These are phyloP conservation scores for Buxus sempervirens DNA, from an alignment of 164 flowering plant species.

Conservation along the genomic window DNA sequence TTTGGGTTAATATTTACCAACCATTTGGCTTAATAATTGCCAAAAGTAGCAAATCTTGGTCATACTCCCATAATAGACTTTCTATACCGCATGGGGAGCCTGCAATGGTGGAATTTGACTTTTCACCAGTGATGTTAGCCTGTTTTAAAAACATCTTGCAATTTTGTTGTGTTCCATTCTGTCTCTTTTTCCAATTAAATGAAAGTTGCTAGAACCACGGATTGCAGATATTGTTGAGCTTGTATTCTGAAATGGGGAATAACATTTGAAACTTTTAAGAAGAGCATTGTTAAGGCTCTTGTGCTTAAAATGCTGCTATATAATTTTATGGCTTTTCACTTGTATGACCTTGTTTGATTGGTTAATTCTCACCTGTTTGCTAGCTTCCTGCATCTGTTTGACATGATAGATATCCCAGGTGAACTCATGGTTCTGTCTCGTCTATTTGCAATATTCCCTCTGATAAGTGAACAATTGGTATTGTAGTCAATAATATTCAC, in stretches of 20 bases:
- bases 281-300: neutral
- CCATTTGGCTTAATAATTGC: neutral
- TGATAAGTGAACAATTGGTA: too few species aligned
- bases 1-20: neutral
- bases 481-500: too few species aligned
- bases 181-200: neutral
- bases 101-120: slow-evolving; percentile 9
- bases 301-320: too few species aligned
- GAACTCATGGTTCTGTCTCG: too few species aligned
- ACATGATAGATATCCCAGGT: too few species aligned
- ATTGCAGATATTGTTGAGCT: neutral
- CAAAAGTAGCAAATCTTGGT: neutral
- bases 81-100: neutral
- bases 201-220: neutral
- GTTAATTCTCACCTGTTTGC: too few species aligned
- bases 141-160: neutral
- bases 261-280: neutral
- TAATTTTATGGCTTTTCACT: too few species aligned
- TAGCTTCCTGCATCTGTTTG: too few species aligned
- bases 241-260: neutral
- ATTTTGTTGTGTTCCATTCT: neutral
- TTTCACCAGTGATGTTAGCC: neutral
- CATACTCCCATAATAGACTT: slow-evolving; percentile 1
- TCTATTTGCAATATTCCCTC: too few species aligned
- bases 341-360: too few species aligned